Evolutionary conservation across 345 rosid species (phyloP), one percentile per base, ranked within the genome.

Genomic region (Gossypium anomalum): DNA sequence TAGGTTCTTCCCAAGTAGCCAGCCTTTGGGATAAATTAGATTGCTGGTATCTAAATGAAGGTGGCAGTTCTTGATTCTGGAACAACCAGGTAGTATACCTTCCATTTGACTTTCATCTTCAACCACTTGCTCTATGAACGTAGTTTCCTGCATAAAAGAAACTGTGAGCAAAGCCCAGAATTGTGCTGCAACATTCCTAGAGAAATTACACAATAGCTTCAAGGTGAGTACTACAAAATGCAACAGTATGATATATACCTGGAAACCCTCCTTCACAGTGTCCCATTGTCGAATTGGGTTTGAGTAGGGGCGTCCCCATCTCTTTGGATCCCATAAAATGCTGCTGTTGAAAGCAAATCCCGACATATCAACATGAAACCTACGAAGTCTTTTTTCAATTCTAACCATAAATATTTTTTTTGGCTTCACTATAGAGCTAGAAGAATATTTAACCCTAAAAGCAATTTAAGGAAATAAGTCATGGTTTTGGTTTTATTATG

Each of bases 281-380:
- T 88, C 93, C 72, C 90, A 83, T 77, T 92, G 98, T 70, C 92
- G 89, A 61, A 82, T 82, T 59, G 93, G 92, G 49, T 78, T 75
- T 20, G 70, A 29, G 45, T 73, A 85, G 13, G 85, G 90, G 71
- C 88, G 85, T 47, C 16, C 77, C 97, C 97, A 89, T 80, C 91
- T 88, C 85, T 83, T 88, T 65, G 92, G 89, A 76, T 94, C 93
- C 98, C 98, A 94, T 76, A 92, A 86, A 67, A 94, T 89, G 49
- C 95, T 88, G 80, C 95, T 91, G 82, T 94, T 94, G 83, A 94
- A 91, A 76, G 98, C 97, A 84, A 92, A 94, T 34, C 98, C 98
- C 0, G 97, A 92, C 93, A 94, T 94, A 84, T 92, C 98, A 70
- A 92, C 93, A 71, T 94, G 97, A 84, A 92, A 94, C 80, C 97